These are phyloP conservation scores for Auricularia auricula-judae DNA, from an alignment of 768 basidiomycete species.

Conservation along the genomic window DNA sequence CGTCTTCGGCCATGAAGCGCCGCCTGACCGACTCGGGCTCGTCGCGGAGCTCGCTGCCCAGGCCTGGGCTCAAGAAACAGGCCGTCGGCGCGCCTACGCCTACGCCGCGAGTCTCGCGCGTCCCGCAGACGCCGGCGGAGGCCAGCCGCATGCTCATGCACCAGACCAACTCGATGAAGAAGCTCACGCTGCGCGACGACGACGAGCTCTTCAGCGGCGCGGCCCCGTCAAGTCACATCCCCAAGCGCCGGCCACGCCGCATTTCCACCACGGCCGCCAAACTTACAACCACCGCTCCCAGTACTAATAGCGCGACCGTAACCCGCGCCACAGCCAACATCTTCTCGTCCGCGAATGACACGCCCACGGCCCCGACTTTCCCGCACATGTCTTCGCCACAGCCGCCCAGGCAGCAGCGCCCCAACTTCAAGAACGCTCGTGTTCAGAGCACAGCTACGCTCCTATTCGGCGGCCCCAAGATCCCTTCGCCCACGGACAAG, in stretches of 20 bases:
- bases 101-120: constrained; percentile 16
- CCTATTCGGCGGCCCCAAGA: background rate
- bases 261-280: constrained; percentile 31
- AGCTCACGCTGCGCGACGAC: constrained; percentile 44
- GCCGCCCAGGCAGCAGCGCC: constrained; percentile 22
- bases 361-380: constrained; percentile 18
- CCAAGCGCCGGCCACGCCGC: constrained; percentile 21
- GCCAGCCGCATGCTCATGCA: constrained; percentile 36
- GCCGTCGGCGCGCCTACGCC: background rate
- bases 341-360: constrained; percentile 17
- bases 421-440: constrained; percentile 37
- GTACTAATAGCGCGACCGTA: background rate
- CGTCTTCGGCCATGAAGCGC: background rate
- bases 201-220: background rate
- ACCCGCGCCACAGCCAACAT: constrained; percentile 31
- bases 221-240: constrained; percentile 3
- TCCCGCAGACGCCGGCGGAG: constrained; percentile 44
- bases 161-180: constrained; percentile 56
- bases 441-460: constrained; percentile 24
- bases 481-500: constrained; percentile 16
- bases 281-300: constrained; percentile 42
- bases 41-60: background rate
- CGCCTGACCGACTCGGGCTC: background rate
- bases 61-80: background rate
- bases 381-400: background rate